Percentiles rank a stretch among this genome's conserved stretches.
These are phyloP conservation scores for Ceratobasidium sp. DNA, from an alignment of 1,284 basidiomycete species.

Conservation along the genomic window DNA sequence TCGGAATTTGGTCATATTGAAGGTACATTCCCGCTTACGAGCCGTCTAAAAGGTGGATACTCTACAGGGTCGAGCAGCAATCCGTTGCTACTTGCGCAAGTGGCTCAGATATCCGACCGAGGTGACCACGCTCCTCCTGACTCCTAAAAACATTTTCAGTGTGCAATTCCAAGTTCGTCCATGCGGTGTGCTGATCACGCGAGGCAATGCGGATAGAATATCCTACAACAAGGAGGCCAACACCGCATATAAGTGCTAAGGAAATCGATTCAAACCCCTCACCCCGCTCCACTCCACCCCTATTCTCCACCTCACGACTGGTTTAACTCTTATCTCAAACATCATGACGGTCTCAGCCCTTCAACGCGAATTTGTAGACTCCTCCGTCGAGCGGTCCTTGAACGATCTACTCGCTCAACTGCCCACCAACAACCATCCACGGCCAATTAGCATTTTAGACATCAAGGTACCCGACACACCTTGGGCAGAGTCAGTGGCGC, in stretches of 20 bases:
- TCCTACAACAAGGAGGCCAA: neutral
- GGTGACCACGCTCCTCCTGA: too few species aligned
- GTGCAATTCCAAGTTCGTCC: neutral
- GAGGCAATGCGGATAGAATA: neutral
- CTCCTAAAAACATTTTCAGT: too few species aligned
- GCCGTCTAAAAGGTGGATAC: neutral
- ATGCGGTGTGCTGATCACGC: neutral
- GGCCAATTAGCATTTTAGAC: conserved; percentile 36
- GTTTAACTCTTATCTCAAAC: neutral
- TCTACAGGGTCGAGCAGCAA: neutral
- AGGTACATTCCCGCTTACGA: neutral
- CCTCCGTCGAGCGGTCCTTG: conserved; percentile 41
- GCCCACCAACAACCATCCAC: conserved; percentile 20
- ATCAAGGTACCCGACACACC: conserved; percentile 34
- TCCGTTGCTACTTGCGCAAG: too few species aligned
- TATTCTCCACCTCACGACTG: neutral
- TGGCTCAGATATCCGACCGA: too few species aligned
- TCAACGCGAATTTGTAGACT: conserved; percentile 40
- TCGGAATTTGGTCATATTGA: neutral
- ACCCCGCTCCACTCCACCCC: neutral
- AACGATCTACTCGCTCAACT: conserved; percentile 37
- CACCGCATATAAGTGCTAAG: neutral
- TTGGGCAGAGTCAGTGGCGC: conserved; percentile 40
- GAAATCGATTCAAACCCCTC: neutral
- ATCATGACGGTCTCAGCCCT: conserved; percentile 6